phyloP scores from a whole-genome alignment of 257 asterid species.

The Nemophila menziesii region DNA sequence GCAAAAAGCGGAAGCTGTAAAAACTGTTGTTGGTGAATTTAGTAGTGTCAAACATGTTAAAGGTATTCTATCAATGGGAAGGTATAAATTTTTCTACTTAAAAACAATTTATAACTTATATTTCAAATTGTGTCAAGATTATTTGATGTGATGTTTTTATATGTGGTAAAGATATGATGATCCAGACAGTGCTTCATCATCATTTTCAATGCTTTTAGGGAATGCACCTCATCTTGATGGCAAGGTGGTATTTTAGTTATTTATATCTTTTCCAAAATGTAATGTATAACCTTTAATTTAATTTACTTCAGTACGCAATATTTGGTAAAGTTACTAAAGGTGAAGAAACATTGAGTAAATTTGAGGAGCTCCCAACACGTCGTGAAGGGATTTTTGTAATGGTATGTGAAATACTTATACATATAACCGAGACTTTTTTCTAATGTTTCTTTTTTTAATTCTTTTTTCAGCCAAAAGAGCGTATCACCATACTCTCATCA shows the following conservation, averaged over 20 bases:
- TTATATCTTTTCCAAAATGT: not conserved
- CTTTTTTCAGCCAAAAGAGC: constrained; percentile 76
- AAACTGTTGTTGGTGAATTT: constrained; percentile 80
- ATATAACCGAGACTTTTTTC: constrained; percentile 13
- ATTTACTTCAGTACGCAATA: constrained; percentile 66
- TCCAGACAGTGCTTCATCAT: constrained; percentile 83
- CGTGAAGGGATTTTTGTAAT: constrained; percentile 88
- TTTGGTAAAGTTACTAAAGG: constrained; percentile 93
- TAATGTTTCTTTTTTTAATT: constrained; percentile 5
- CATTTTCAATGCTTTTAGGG: constrained; percentile 93
- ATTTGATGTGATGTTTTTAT: constrained; percentile 9
- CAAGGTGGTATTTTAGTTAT: constrained; percentile 34
- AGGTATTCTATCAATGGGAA: constrained; percentile 98
- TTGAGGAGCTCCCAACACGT: constrained; percentile 84
- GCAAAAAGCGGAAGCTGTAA: constrained; percentile 60
- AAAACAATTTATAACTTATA: not conserved
- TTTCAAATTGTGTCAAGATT: not conserved
- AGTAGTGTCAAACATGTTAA: constrained; percentile 86
- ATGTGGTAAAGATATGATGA: constrained; percentile 52
- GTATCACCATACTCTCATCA: constrained; percentile 74
- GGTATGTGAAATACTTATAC: constrained; percentile 29
- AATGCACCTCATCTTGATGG: constrained; percentile 97
- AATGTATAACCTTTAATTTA: constrained; percentile 7
- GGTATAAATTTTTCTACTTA: constrained; percentile 34
- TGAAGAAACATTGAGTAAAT: constrained; percentile 78